Base-by-base conservation (phyloP, 805 yeast species). In the Kazachstania taianensis region DNA sequence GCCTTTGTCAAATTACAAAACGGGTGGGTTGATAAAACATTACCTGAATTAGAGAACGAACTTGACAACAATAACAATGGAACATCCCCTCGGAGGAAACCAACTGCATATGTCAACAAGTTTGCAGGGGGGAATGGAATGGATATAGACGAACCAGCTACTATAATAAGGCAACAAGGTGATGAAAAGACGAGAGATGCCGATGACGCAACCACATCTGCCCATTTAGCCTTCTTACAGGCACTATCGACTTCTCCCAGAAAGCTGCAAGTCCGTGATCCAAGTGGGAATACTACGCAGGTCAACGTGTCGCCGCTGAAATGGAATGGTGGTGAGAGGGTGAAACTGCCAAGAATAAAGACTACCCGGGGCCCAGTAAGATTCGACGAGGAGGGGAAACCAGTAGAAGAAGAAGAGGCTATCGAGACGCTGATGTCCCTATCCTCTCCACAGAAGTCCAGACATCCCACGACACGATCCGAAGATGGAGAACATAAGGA, bases 401-500 rank as follows among this genome's bases (percentile, higher is more conserved):
- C 37, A 7, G 20, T 20, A 3, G 39, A 19, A 4, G 66, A 63
- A 40, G 66, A 57, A 3, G 67, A 62, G 36, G 69, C 67, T 2
- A 55, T 64, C 3, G 65, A 62, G 30, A 63, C 66, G 3, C 42
- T 64, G 14, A 64, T 64, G 67, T 61, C 67, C 1, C 44, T 64
- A 16, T 53, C 68, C 5, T 59, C 65, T 1, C 65, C 66, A 4
- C 53, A 50, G 29, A 48, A 51, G 22, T 32, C 52, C 6, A 42
- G 43, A 18, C 36, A 49, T 14, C 36, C 51, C 2, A 31, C 15
- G 12, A 31, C 37, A 10, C 17, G 34, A 24, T 10, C 24, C 7
- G 36, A 32, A 7, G 29, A 40, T 22, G 32, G n/a, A n/a, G n/a
- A 31, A 13, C 24, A 7, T 9, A n/a, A 19, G 18, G n/a, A 22